Evolutionary conservation across 2,329 filamentous ascomycete species (phyloP), one percentile per base, ranked within the genome.

Genomic region (Talaromyces pinophilus): DNA sequence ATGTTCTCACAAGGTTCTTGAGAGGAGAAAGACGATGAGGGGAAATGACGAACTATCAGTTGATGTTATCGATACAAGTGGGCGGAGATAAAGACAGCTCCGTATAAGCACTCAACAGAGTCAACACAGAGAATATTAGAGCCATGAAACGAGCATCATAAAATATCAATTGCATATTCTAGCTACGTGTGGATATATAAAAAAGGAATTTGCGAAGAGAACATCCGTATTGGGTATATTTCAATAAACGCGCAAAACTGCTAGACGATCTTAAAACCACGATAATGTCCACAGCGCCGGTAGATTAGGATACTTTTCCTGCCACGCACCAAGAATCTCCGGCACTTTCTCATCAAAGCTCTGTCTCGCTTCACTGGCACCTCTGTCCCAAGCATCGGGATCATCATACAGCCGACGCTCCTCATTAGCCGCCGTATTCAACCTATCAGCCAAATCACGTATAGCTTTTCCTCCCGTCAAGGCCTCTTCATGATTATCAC

Each of bases 401-500:
- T 90, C 91, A 2, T 90, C 91, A 33, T 88, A 83, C 10, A 83
- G 80, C 46, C 89, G 86, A 66, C 92, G 84, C 79, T 97, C 94
- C 75, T 93, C 88, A 33, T 80, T 83, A 0, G 95, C 95, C 0
- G 88, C 91, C 19, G 87, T 86, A 75, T 98, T 98, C 67, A 99
- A 81, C 38, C 88, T 88, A 74, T 94, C 87, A 0, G 95, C 95
- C 42, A 99, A 84, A 74, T 99, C 95, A 44, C 98, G 84, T 67
- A 99, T 99, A 54, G 92, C 95, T 71, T 90, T 88, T 1, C 95
- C 95, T 10, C 95, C 95, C 1, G 97, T 86, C 25, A 94, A 84
- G 0, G 95, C 95, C 79, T 99, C 95, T 77, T 99, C 94, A 75
- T 98, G 95, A 75, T 98, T 99, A 80, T 99, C 95, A 78, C 91